These are phyloP conservation scores for Picea abies DNA, from an alignment of 83 land plant species.

Conservation along the genomic window DNA sequence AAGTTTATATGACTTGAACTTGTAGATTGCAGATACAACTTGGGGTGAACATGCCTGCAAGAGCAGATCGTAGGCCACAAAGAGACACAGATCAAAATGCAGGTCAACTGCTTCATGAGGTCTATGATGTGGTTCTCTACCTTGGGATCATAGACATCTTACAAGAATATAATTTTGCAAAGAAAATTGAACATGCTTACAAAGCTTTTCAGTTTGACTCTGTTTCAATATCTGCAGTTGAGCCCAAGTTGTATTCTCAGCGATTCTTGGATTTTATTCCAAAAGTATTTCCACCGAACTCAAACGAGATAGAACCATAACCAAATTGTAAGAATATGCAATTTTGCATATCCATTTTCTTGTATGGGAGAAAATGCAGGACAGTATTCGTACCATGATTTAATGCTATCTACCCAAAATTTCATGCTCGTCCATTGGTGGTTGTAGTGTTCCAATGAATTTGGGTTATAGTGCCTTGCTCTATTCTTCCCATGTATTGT, in stretches of 20 bases:
- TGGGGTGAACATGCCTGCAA: conserved; percentile 91
- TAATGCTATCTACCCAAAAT: not conserved
- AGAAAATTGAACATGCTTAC: conserved; percentile 91
- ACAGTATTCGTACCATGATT: conserved; percentile 9
- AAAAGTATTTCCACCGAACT: conserved; percentile 70
- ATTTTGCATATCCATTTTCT: conserved; percentile 6
- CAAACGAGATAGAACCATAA: conserved; percentile 3
- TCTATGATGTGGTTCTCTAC: conserved; percentile 88
- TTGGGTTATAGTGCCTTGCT: not conserved
- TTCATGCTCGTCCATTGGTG: not conserved
- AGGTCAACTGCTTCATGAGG: conserved; percentile 43
- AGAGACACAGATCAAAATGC: conserved; percentile 30
- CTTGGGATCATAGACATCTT: conserved; percentile 92
- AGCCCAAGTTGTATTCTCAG: conserved; percentile 74
- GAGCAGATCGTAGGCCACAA: conserved; percentile 68
- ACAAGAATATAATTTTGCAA: conserved; percentile 85
- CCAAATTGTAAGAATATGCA: not conserved
- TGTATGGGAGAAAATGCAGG: conserved; percentile 1
- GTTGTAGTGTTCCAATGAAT: not conserved
- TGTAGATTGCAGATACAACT: conserved; percentile 78
- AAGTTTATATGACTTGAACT: not conserved
- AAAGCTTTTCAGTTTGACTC: conserved; percentile 93
- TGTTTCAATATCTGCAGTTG: conserved; percentile 85
- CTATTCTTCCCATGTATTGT: not conserved
- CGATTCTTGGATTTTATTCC: conserved; percentile 77